Conservation (phyloP, 176 grass and related monocot genomes). For the Carex littledalei region DNA sequence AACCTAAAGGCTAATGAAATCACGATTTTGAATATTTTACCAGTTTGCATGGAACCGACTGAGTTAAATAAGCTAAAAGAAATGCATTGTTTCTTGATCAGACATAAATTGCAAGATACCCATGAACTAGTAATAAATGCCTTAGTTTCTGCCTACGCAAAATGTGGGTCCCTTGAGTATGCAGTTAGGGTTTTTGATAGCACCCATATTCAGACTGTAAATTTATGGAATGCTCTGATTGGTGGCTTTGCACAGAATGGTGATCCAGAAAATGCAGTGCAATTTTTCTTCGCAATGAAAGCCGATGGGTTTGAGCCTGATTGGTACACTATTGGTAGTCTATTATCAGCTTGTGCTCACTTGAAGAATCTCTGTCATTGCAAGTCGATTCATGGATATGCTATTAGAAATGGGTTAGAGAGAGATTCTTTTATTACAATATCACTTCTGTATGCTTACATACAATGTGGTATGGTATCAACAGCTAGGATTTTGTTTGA, state of each 20-base stretch:
- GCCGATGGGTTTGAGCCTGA: conserved; percentile 32
- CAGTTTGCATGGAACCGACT: conserved; percentile 18
- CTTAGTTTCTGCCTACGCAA: conserved; percentile 50
- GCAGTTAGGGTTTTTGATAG: conserved; percentile 29
- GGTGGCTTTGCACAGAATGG: conserved; percentile 46
- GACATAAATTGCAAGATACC: conserved; percentile 32
- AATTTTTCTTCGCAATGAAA: conserved; percentile 40
- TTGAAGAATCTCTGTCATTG: conserved; percentile 33
- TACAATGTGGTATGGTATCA: conserved; percentile 25
- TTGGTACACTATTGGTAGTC: conserved; percentile 51
- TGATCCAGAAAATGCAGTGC: conserved; percentile 11
- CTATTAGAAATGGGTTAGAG: conserved; percentile 55
- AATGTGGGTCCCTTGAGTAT: conserved; percentile 31
- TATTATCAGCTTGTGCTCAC: conserved; percentile 41
- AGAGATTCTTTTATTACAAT: conserved; percentile 38
- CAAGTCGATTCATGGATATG: conserved; percentile 47
- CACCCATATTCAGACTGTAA: conserved; percentile 32
- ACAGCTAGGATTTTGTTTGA: conserved; percentile 32
- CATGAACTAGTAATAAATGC: conserved; percentile 44
- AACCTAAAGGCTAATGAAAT: conserved; percentile 36
- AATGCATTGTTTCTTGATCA: conserved; percentile 41
- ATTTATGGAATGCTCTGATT: conserved; percentile 50
- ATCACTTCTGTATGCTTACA: conserved; percentile 51
- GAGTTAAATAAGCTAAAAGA: conserved; percentile 41
- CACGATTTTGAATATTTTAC: conserved; percentile 44